phyloP scores from a whole-genome alignment of 768 basidiomycete species.

The Psilocybe sp. region DNA sequence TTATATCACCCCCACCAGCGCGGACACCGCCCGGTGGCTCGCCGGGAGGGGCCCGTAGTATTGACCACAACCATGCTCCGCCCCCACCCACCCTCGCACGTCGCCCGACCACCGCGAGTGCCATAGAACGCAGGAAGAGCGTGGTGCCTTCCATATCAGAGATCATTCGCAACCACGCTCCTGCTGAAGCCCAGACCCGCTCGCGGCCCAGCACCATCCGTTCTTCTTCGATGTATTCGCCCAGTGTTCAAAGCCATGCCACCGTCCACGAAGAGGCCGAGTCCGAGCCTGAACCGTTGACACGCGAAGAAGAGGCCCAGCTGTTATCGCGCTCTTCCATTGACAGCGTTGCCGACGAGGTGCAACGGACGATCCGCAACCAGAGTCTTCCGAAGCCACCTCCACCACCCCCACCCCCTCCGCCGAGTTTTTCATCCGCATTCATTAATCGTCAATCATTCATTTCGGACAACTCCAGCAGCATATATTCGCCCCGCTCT shows the following conservation, averaged over 20 bases:
- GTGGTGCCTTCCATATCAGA: constrained; percentile 83
- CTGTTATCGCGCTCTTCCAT: constrained; percentile 78
- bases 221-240: constrained; percentile 46
- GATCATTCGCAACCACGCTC: constrained; percentile 79
- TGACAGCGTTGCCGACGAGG: constrained; percentile 85
- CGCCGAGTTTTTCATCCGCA: constrained; percentile 32
- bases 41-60: background rate
- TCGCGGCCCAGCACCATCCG: constrained; percentile 43
- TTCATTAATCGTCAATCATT: constrained; percentile 49
- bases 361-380: constrained; percentile 63
- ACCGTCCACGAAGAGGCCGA: constrained; percentile 52
- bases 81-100: constrained; percentile 13
- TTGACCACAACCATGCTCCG: constrained; percentile 11
- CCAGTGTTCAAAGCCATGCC: constrained; percentile 41
- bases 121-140: constrained; percentile 37
- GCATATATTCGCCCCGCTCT: constrained; percentile 51
- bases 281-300: constrained; percentile 47
- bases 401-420: constrained; percentile 21
- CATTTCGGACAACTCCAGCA: constrained; percentile 55
- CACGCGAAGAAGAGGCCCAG: constrained; percentile 59
- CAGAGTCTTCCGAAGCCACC: constrained; percentile 42
- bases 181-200: constrained; percentile 50
- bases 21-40: constrained; percentile 5
- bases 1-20: constrained; percentile 11
- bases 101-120: constrained; percentile 2